Evolutionary conservation across 2,329 filamentous ascomycete species (phyloP).

Genomic region (Aureobasidium zeae): DNA sequence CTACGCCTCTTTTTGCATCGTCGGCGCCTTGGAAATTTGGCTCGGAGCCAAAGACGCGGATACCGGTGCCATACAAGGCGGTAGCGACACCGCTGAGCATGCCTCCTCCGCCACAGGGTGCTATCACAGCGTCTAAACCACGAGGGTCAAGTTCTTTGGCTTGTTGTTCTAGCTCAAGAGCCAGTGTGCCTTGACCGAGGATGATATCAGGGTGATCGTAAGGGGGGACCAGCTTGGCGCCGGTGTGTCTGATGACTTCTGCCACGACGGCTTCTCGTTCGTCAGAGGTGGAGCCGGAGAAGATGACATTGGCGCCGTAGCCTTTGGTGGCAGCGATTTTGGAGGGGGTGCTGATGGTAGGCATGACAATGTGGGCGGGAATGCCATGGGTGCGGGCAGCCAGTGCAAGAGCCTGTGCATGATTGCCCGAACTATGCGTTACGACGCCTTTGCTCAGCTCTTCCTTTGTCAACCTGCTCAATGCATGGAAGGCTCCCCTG

Average conservation of each 20-base stretch:
- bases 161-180: constrained; percentile 71
- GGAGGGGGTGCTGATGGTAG: constrained; percentile 67
- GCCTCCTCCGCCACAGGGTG: constrained; percentile 80
- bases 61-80: constrained; percentile 60
- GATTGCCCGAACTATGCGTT: constrained; percentile 86
- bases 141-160: constrained; percentile 41
- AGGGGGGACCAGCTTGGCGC: constrained; percentile 72
- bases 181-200: constrained; percentile 84
- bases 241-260: constrained; percentile 60
- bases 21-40: constrained; percentile 75
- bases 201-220: constrained; percentile 92
- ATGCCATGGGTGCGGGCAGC: constrained; percentile 66
- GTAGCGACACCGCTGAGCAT: constrained; percentile 78
- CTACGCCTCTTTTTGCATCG: constrained; percentile 65
- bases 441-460: constrained; percentile 63
- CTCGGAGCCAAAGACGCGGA: constrained; percentile 77
- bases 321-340: constrained; percentile 76
- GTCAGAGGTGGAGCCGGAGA: constrained; percentile 67
- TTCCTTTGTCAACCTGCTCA: constrained; percentile 59
- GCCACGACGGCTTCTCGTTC: constrained; percentile 72
- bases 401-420: constrained; percentile 84
- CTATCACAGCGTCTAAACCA: constrained; percentile 50
- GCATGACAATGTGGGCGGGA: constrained; percentile 87
- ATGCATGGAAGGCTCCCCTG: constrained; percentile 79
- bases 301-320: constrained; percentile 69